phyloP scores from a whole-genome alignment of 1,284 basidiomycete species.

The Ganoderma resinaceum region DNA sequence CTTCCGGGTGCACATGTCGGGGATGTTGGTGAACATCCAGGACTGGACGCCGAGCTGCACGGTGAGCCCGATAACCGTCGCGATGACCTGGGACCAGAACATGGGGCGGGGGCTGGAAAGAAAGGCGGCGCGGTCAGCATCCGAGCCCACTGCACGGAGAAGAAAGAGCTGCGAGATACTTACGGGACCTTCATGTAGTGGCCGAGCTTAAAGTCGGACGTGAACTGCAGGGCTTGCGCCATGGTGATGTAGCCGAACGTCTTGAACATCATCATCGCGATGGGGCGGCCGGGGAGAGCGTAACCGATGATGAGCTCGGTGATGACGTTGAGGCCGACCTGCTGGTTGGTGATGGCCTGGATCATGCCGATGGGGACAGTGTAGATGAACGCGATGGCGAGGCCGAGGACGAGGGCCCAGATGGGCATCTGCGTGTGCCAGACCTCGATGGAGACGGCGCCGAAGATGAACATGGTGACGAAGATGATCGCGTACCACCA shows the following conservation, averaged over 20 bases:
- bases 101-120: slow-evolving; percentile 51
- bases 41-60: slow-evolving; percentile 71
- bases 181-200: slow-evolving; percentile 76
- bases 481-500: slow-evolving; percentile 65
- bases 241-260: slow-evolving; percentile 55
- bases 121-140: not conserved
- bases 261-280: slow-evolving; percentile 67
- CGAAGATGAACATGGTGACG: slow-evolving; percentile 62
- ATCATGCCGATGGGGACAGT: slow-evolving; percentile 62
- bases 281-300: slow-evolving; percentile 52
- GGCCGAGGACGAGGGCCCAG: slow-evolving; percentile 58
- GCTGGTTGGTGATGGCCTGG: slow-evolving; percentile 61
- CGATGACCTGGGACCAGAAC: slow-evolving; percentile 68
- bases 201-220: slow-evolving; percentile 75
- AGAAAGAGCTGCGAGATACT: slow-evolving; percentile 6
- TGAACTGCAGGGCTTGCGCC: slow-evolving; percentile 53
- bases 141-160: too few species aligned
- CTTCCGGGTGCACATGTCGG: slow-evolving; percentile 53
- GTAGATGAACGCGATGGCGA: slow-evolving; percentile 50
- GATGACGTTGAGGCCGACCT: slow-evolving; percentile 57
- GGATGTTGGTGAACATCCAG: slow-evolving; percentile 70
- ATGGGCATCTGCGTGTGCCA: slow-evolving; percentile 74
- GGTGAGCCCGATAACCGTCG: slow-evolving; percentile 68
- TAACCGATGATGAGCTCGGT: slow-evolving; percentile 60
- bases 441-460: slow-evolving; percentile 71